phyloP scores from a whole-genome alignment of 768 basidiomycete species.

The Trametes elegans region DNA sequence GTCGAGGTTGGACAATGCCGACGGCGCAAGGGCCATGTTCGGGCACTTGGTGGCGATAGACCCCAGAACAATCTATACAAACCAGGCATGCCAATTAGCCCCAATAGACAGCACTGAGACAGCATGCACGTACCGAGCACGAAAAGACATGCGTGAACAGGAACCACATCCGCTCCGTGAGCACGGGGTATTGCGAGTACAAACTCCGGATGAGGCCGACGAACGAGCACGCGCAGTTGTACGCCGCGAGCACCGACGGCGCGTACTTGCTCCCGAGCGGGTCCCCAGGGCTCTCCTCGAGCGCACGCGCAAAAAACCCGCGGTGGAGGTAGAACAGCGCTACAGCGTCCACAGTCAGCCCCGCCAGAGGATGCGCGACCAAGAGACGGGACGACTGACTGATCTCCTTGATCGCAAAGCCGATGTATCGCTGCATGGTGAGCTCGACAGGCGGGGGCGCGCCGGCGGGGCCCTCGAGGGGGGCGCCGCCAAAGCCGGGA shows the following conservation, averaged over 20 bases:
- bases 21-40: slow-evolving; percentile 60
- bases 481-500: slow-evolving; percentile 52
- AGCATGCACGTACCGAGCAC: slow-evolving; percentile 50
- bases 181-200: slow-evolving; percentile 61
- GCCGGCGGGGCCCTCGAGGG: slow-evolving; percentile 19
- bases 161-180: slow-evolving; percentile 74
- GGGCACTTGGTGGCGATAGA: slow-evolving; percentile 63
- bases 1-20: slow-evolving; percentile 67
- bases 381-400: slow-evolving; percentile 39
- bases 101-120: not conserved
- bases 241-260: slow-evolving; percentile 65
- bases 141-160: slow-evolving; percentile 72
- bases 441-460: slow-evolving; percentile 39
- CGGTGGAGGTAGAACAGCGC: slow-evolving; percentile 74
- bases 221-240: slow-evolving; percentile 66
- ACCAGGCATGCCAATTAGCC: not conserved
- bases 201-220: slow-evolving; percentile 63
- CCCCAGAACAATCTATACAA: slow-evolving; percentile 59
- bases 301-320: slow-evolving; percentile 68
- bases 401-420: slow-evolving; percentile 68
- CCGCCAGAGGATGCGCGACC: not conserved
- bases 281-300: slow-evolving; percentile 61
- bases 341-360: slow-evolving; percentile 22
- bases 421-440: slow-evolving; percentile 65
- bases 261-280: slow-evolving; percentile 70